Conservation (phyloP, 805 yeast species). For the Scheffersomyces amazonensis region DNA sequence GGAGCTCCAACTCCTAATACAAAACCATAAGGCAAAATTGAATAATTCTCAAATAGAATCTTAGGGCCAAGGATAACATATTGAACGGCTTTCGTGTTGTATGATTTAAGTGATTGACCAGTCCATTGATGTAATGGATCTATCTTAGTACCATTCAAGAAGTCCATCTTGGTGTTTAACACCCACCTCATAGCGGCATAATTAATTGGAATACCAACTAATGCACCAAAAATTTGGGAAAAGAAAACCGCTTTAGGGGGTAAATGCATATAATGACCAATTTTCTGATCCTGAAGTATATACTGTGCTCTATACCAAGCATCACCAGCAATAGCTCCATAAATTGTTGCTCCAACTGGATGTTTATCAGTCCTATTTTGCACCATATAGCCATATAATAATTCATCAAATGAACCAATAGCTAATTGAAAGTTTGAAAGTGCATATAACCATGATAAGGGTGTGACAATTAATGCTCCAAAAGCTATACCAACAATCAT, state of each 20-base stretch:
- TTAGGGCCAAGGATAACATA: constrained; percentile 44
- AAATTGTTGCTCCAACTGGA: constrained; percentile 44
- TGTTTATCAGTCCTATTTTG: constrained; percentile 28
- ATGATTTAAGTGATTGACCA: constrained; percentile 35
- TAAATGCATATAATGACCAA: constrained; percentile 49
- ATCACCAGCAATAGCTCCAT: constrained; percentile 46
- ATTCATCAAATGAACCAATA: constrained; percentile 47
- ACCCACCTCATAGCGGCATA: constrained; percentile 46
- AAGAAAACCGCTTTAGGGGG: constrained; percentile 48
- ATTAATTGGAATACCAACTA: constrained; percentile 47
- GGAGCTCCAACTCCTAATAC: constrained; percentile 36
- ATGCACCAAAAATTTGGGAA: constrained; percentile 47
- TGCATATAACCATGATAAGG: constrained; percentile 48
- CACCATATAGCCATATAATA: constrained; percentile 42
- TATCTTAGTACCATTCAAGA: constrained; percentile 21
- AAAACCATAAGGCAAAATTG: constrained; percentile 40
- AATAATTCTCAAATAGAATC: constrained; percentile 36
- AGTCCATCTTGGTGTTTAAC: constrained; percentile 29
- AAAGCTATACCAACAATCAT: constrained; percentile 38
- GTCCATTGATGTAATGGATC: constrained; percentile 50
- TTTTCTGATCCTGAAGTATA: constrained; percentile 25
- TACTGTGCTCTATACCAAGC: constrained; percentile 29
- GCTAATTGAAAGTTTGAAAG: constrained; percentile 49
- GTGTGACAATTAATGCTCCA: constrained; percentile 43
- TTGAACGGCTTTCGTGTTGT: constrained; percentile 44